Base-by-base conservation (phyloP, 306 rosid genomes). In the Spatholobus suberectus region DNA sequence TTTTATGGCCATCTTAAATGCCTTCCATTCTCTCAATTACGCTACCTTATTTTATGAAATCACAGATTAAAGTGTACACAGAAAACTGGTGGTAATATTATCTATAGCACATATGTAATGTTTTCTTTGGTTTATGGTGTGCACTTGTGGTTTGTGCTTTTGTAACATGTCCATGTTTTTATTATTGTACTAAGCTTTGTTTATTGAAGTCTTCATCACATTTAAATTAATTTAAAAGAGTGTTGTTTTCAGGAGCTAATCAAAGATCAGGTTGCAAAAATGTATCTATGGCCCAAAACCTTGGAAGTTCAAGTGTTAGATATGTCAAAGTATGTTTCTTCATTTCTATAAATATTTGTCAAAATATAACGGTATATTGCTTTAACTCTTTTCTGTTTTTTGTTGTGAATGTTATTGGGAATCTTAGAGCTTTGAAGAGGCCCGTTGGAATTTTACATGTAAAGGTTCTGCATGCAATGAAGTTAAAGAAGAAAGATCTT, bases 281-380 rank as follows among this genome's bases (percentile, higher is more conserved):
- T 95, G 94, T 95, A 93, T 79, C 86, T 95, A 8, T 95, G 99
- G 99, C 99, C 99, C 70, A 93, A 93, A 89, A 87, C 91, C 81
- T 86, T 95, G 68, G 98, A 92, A 82, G 92, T 95, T 62, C 89
- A 82, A 46, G 71, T 95, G 27, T n/a, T 95, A 83, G 99, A 95
- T 74, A 90, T 87, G 35, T 5, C 90, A 24, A 92, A 87, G 99
- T 95, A 90, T 37, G 94, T 81, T 82, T 79, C 35, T 49, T 63
- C 72, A 63, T 76, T 83, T 23, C 23, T 68, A 57, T 76, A 73
- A 17, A 11, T 66, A 44, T 43, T 81, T 38, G 6, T 77, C 41
- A 66, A 61, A 18, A 58, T 24, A 35, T 46, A 41, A 76, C 65
- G 66, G 44, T 38, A 20, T 67, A 51, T 80, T 82, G 43, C 47